These are phyloP conservation scores for Ganoderma leucocontextum DNA, from an alignment of 1,284 basidiomycete species.

Conservation along the genomic window DNA sequence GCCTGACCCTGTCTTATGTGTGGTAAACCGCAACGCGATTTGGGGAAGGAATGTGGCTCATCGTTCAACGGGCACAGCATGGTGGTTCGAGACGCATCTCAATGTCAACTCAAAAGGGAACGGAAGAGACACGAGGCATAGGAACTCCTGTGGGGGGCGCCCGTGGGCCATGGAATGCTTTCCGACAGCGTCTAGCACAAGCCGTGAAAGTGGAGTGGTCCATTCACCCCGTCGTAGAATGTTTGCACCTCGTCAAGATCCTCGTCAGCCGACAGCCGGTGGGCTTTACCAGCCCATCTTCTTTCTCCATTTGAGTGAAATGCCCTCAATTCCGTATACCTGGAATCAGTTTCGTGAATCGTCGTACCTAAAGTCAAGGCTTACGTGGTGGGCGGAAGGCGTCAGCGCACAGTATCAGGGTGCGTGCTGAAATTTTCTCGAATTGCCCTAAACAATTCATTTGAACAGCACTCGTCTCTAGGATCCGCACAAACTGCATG, in stretches of 20 bases:
- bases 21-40: not conserved
- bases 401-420: not conserved
- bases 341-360: not conserved
- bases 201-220: not conserved
- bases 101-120: not conserved
- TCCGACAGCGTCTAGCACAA: not conserved
- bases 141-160: not conserved
- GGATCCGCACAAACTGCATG: not conserved
- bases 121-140: not conserved
- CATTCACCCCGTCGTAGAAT: too few relatives aligned
- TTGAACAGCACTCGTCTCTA: not conserved
- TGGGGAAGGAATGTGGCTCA: not conserved
- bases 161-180: too few relatives aligned
- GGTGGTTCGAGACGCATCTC: not conserved
- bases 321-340: not conserved
- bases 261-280: not conserved
- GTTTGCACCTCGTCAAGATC: not conserved
- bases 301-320: not conserved
- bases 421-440: slow-evolving; percentile 4
- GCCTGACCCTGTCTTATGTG: not conserved
- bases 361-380: not conserved
- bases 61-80: not conserved
- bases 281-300: not conserved
- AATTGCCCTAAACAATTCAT: not conserved
- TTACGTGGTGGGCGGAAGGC: not conserved